These are phyloP conservation scores for Apophysomyces ossiformis DNA, from an alignment of 371 early-diverging fungal genomes.

Conservation along the genomic window DNA sequence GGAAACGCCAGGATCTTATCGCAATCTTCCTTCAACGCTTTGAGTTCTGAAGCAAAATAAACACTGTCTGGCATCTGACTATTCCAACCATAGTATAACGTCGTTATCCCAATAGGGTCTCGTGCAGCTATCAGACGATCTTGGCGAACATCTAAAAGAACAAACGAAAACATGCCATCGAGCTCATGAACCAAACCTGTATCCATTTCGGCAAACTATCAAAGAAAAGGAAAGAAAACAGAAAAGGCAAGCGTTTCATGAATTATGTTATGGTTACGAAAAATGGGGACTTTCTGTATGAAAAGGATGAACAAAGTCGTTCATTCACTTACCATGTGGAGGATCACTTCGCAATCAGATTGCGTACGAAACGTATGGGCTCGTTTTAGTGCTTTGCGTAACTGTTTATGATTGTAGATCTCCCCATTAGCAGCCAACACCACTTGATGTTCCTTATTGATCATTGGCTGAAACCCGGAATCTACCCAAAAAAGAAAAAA, in stretches of 20 bases:
- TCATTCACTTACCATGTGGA: slow-evolving; percentile 78
- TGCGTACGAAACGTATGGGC: slow-evolving; percentile 84
- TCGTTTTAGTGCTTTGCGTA: slow-evolving; percentile 76
- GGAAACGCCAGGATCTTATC: slow-evolving; percentile 95
- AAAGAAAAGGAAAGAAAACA: slow-evolving; percentile 2
- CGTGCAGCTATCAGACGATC: slow-evolving; percentile 89
- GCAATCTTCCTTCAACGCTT: slow-evolving; percentile 92
- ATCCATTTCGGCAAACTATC: slow-evolving; percentile 87
- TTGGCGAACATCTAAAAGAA: slow-evolving; percentile 84
- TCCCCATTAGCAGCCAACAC: slow-evolving; percentile 95
- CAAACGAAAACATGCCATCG: slow-evolving; percentile 96
- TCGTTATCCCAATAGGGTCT: slow-evolving; percentile 97
- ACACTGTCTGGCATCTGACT: slow-evolving; percentile 82
- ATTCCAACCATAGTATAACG: slow-evolving; percentile 93
- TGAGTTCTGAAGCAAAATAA: slow-evolving; percentile 94
- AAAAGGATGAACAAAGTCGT: too few relatives aligned
- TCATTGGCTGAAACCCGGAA: slow-evolving; percentile 94
- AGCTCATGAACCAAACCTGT: slow-evolving; percentile 77
- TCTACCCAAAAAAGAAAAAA: slow-evolving; percentile 45
- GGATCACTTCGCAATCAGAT: slow-evolving; percentile 96
- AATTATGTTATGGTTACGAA: too few relatives aligned
- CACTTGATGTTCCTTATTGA: slow-evolving; percentile 83
- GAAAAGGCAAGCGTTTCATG: neutral
- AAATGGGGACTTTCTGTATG: too few relatives aligned
- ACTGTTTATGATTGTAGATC: slow-evolving; percentile 95